Base-by-base conservation (phyloP, 1,284 basidiomycete species). In the Apiotrichum gracile region DNA sequence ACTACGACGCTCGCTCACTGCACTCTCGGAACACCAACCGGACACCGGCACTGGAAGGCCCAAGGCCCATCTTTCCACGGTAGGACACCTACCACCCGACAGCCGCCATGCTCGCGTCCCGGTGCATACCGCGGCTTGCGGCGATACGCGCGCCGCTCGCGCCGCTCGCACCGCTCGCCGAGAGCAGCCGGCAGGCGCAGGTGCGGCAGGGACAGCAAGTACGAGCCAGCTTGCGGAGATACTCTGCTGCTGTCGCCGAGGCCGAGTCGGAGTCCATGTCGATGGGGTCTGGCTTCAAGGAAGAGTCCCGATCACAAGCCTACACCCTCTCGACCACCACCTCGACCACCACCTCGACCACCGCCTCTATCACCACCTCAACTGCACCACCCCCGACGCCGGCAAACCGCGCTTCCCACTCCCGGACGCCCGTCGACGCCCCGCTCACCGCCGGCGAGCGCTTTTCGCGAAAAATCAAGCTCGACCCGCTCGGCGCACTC, bases 111-210 rank as follows among this genome's bases (percentile, higher is more conserved):
- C 47, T 47, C 25, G 53, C 53, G 42, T 44, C 44, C 49, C 45
- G n/a, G n/a, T n/a, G n/a, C n/a, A n/a, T n/a, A n/a, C n/a, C n/a
- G n/a, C n/a, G 49, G 49, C 49, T 55, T 17, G 53, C 53, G 40
- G 24, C 34, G 37, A 13, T 37, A 4, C 33, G 13, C 46, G 48
- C 21, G 48, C 48, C 33, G 29, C 34, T 16, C 37, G 29, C 34
- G 45, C 48, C 21, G 49, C 54, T 16, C 57, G 51, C 19, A n/a
- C 57, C 56, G n/a, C 56, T 61, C 16, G 64, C 66, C 33, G 66
- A 68, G 59, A 66, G 64, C 31, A 66, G 64, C 25, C 58, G 58
- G 26, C 66, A 66, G 57, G 66, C 64, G 12, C 55, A 55, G 50
- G 49, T 44, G 5, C 58, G 58, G 26, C 49, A 45, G 6, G 22